A percentile compares a stretch with the other conserved stretches of the same genome.
phyloP scores from a whole-genome alignment of 805 yeast species.

The Candida montana region DNA sequence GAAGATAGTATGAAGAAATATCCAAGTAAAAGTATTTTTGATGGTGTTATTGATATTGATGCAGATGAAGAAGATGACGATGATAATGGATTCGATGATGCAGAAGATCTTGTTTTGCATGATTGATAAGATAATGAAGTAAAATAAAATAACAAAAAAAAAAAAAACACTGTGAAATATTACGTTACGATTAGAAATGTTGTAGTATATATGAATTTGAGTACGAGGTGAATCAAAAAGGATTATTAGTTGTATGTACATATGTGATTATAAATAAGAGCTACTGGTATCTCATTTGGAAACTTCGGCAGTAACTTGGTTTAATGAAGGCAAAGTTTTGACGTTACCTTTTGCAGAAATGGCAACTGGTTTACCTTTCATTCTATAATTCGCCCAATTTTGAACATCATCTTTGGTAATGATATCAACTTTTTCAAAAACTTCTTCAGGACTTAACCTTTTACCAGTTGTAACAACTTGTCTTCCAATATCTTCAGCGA shows the following conservation, averaged over 20 bases:
- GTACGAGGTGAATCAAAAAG: no score
- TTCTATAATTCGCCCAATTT: slow-evolving; percentile 80
- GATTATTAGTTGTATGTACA: no score
- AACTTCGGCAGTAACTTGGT: slow-evolving; percentile 45
- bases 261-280: no score
- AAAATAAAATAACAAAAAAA: no score
- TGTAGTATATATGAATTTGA: no score
- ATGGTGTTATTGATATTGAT: slow-evolving; percentile 18
- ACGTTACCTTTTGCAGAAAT: slow-evolving; percentile 90
- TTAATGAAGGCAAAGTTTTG: slow-evolving; percentile 61
- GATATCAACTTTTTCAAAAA: slow-evolving; percentile 59
- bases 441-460: slow-evolving; percentile 42
- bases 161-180: neutral
- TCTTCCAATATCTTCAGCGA: slow-evolving; percentile 97
- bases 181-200: neutral
- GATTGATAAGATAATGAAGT: slow-evolving; percentile 8
- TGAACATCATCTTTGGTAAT: slow-evolving; percentile 77
- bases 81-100: slow-evolving; percentile 28
- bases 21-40: slow-evolving; percentile 21
- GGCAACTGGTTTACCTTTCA: slow-evolving; percentile 76
- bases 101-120: slow-evolving; percentile 26
- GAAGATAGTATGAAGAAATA: slow-evolving; percentile 19
- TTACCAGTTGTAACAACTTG: slow-evolving; percentile 92
- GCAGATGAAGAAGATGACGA: slow-evolving; percentile 27
- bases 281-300: slow-evolving; percentile 5